phyloP scores from a whole-genome alignment of 2,329 filamentous ascomycete species.

The Diplodia intermedia region DNA sequence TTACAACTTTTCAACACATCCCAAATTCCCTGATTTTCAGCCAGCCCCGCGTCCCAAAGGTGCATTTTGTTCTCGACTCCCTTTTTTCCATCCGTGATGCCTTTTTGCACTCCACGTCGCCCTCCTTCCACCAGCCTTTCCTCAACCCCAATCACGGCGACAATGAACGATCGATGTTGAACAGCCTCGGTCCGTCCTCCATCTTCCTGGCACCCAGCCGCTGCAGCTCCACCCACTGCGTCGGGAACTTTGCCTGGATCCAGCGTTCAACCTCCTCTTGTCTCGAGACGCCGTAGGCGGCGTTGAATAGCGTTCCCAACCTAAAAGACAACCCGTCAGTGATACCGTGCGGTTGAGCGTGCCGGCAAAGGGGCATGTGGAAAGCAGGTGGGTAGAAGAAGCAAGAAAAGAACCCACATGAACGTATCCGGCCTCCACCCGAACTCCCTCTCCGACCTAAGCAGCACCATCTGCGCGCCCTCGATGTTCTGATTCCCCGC shows the following conservation, averaged over 20 bases:
- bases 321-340: conserved; percentile 52
- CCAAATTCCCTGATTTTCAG: not conserved
- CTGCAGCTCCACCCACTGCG: conserved; percentile 71
- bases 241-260: conserved; percentile 72
- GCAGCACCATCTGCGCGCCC: conserved; percentile 70
- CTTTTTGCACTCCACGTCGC: not conserved
- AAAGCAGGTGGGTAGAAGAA: no score
- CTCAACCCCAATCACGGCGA: conserved; percentile 28
- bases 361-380: no score
- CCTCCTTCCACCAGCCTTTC: not conserved
- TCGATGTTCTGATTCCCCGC: conserved; percentile 75
- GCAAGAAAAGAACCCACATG: conserved; percentile 64
- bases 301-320: conserved; percentile 78
- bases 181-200: conserved; percentile 34
- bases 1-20: not conserved
- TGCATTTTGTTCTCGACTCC: not conserved
- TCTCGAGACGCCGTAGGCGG: conserved; percentile 67
- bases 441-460: conserved; percentile 69
- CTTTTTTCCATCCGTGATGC: not conserved
- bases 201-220: conserved; percentile 51
- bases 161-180: conserved; percentile 40
- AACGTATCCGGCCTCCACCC: conserved; percentile 71
- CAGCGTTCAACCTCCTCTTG: conserved; percentile 77
- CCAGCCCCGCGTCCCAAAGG: no score
- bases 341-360: no score